Conservation (phyloP, 768 basidiomycete species). For the Naganishia onofrii region DNA sequence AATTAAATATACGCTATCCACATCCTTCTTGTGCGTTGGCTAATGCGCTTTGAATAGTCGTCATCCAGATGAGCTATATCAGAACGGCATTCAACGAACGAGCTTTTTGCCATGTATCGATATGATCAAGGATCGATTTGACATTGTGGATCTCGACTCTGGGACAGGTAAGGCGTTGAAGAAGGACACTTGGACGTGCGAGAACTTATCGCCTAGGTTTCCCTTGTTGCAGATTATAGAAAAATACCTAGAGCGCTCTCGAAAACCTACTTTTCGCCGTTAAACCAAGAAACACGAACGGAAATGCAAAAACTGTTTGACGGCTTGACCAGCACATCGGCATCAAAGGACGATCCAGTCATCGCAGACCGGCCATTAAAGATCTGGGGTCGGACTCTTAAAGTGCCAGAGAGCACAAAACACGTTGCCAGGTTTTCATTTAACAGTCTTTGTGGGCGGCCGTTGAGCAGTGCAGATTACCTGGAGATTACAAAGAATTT, state of each 20-base stretch:
- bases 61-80: conserved; percentile 94
- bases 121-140: conserved; percentile 78
- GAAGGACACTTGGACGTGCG: background rate
- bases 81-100: conserved; percentile 94
- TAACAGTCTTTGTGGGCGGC: conserved; percentile 77
- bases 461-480: conserved; percentile 92
- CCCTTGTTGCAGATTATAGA: conserved; percentile 70
- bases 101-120: conserved; percentile 95
- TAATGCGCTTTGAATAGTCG: conserved; percentile 60
- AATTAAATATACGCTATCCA: background rate
- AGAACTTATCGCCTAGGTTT: too few relatives aligned
- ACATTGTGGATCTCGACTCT: conserved; percentile 90
- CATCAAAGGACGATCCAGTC: background rate
- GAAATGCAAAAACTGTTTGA: conserved; percentile 84
- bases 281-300: conserved; percentile 62
- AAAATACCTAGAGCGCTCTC: conserved; percentile 88
- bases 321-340: conserved; percentile 59
- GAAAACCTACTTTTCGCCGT: conserved; percentile 84
- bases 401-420: conserved; percentile 74
- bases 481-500: conserved; percentile 86
- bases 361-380: conserved; percentile 55
- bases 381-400: conserved; percentile 86
- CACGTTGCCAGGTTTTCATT: conserved; percentile 83
- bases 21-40: background rate
- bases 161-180: conserved; percentile 66